Base-by-base conservation (phyloP, 148 eudicot species). In the Salicornia ramosissima region DNA sequence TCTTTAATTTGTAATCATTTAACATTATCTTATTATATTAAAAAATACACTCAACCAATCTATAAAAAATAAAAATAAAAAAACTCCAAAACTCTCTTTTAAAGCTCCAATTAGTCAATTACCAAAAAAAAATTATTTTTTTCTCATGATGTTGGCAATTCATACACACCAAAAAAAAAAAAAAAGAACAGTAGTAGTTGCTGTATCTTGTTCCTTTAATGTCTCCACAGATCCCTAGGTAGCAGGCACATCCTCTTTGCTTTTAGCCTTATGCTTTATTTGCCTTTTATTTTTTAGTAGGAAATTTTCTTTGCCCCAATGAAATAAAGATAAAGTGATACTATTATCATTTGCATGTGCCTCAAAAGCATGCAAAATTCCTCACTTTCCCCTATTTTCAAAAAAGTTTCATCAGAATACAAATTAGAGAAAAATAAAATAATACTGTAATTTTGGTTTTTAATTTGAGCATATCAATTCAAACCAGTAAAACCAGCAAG, bases 321-420 rank as follows among this genome's bases (percentile, higher is more conserved):
- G n/a, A 63, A 26, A 18, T 46, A 62, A 73, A 68, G 77, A 39
- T 72, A 59, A 25, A 65, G 57, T 60, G 59, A 40, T 71, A 66
- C 60, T 68, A 26, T 45, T 42, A 68, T 73, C 51, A 53, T 72
- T 55, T 73, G 74, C 77, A 73, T 73, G 77, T 78, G 81, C 81
- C 81, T 73, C 70, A 78, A 78, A 78, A 78, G 81, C 70, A 78
- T 73, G 81, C 81, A 66, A 68, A 55, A 53, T 64, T 70, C 57
- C 73, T n/a, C 70, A 30, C 77, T 78, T 78, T 69, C 40, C 40
- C 63, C 65, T 46, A 52, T 34, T 68, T 47, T 52, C 63, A 50
- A 68, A n/a, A 46, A 70, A 13, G 34, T 19, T 11, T 12, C 11
- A 25, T 29, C 16, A 16, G 10, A 28, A 36, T n/a, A n/a, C n/a